phyloP scores from a whole-genome alignment of 768 basidiomycete species.

The Tephrocybe rancida region DNA sequence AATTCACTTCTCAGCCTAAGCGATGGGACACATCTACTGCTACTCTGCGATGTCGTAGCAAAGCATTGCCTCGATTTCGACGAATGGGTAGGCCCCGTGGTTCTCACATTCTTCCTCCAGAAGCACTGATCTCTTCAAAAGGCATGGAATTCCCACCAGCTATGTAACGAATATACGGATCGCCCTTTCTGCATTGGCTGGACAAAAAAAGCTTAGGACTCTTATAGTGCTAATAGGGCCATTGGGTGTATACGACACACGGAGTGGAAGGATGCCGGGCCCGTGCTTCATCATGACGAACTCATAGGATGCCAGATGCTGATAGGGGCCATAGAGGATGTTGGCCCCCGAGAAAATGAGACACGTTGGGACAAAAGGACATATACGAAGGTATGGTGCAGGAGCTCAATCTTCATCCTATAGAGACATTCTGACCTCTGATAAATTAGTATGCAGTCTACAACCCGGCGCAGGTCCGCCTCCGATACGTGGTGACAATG shows the following conservation, averaged over 20 bases:
- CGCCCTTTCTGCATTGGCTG: not conserved
- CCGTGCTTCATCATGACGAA: not conserved
- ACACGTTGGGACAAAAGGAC: not conserved
- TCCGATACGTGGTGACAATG: not conserved
- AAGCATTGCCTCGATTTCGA: not conserved
- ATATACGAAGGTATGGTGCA: not conserved
- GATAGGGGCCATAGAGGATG: not conserved
- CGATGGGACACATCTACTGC: not conserved
- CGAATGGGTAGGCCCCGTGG: not conserved
- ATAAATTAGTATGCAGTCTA: not conserved
- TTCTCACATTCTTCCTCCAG: not conserved
- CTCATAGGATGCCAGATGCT: not conserved
- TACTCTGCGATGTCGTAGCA: not conserved
- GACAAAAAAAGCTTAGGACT: not conserved
- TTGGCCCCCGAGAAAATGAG: not conserved
- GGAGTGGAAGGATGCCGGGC: not conserved
- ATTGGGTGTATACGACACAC: not conserved
- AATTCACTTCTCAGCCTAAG: not conserved
- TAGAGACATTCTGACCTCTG: not conserved
- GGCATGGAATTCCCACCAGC: not conserved
- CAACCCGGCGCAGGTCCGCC: not conserved
- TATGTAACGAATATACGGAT: not conserved
- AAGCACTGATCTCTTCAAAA: not conserved
- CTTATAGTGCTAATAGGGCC: not conserved
- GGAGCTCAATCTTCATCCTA: not conserved